A percentile compares a stretch with the other conserved stretches of the same genome.
Conservation (phyloP, 1,139 yeast species). For the Debaryomyces psychrophilus region DNA sequence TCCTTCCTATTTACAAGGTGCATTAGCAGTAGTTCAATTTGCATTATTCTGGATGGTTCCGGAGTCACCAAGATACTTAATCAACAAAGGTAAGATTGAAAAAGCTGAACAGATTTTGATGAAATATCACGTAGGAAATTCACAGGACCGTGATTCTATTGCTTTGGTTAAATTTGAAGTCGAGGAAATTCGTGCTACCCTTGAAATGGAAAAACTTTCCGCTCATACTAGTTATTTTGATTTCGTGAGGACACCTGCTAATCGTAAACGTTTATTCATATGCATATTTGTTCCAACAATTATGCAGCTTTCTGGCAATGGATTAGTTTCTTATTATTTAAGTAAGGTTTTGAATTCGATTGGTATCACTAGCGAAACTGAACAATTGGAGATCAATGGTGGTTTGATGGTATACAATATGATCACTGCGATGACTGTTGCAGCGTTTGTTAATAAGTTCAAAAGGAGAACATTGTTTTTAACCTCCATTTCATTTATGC, state of each 20-base stretch:
- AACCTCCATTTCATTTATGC: conserved; percentile 39
- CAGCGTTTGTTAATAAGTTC: conserved; percentile 32
- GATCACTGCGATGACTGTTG: conserved; percentile 35
- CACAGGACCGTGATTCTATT: conserved; percentile 31
- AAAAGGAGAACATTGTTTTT: conserved; percentile 52
- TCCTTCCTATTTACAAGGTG: conserved; percentile 51
- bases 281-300: conserved; percentile 35
- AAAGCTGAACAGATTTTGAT: conserved; percentile 45
- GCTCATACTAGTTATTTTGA: conserved; percentile 36
- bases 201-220: conserved; percentile 35
- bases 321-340: conserved; percentile 54
- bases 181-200: conserved; percentile 46
- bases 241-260: conserved; percentile 36
- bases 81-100: conserved; percentile 39
- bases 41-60: conserved; percentile 41
- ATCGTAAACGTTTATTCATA: conserved; percentile 50
- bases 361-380: conserved; percentile 48
- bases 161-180: conserved; percentile 48
- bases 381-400: conserved; percentile 52
- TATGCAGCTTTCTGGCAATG: conserved; percentile 56
- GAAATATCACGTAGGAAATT: conserved; percentile 43
- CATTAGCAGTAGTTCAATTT: conserved; percentile 32
- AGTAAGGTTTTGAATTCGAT: conserved; percentile 50
- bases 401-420: conserved; percentile 47
- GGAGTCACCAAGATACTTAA: conserved; percentile 51